Conservation (phyloP, 768 basidiomycete species). For the Leccinum obscurum region DNA sequence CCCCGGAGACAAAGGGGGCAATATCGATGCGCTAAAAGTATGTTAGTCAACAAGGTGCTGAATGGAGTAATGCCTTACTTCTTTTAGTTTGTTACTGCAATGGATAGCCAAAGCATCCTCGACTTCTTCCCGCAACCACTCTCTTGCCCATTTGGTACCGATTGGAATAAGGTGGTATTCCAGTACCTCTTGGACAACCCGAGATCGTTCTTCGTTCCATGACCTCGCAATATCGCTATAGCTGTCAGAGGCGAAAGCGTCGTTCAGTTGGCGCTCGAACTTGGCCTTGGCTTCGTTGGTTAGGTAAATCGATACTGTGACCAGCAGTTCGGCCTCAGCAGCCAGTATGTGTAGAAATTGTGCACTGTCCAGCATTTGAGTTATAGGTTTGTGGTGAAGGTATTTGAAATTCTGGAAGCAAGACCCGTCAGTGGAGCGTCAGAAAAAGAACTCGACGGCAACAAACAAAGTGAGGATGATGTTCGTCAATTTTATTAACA, state of each 20-base stretch:
- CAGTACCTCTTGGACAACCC: conserved; percentile 76
- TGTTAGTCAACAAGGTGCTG: conserved; percentile 14
- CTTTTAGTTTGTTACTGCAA: conserved; percentile 67
- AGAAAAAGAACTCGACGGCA: neutral
- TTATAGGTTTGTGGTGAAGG: conserved; percentile 73
- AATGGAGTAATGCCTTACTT: conserved; percentile 47
- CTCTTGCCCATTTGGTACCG: conserved; percentile 85
- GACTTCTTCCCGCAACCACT: conserved; percentile 85
- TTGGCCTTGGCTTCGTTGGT: conserved; percentile 59
- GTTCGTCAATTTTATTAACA: conserved; percentile 69
- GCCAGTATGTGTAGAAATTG: conserved; percentile 90
- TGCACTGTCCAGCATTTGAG: conserved; percentile 63
- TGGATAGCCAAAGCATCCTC: conserved; percentile 77
- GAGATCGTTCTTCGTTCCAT: conserved; percentile 87
- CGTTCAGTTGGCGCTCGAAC: conserved; percentile 73
- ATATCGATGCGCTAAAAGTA: conserved; percentile 72
- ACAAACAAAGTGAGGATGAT: conserved; percentile 70
- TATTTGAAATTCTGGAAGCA: conserved; percentile 88
- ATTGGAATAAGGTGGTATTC: conserved; percentile 81
- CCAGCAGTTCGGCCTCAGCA: conserved; percentile 87
- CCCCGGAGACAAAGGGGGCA: conserved; percentile 64
- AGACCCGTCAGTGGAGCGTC: conserved; percentile 5
- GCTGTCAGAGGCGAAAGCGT: conserved; percentile 82
- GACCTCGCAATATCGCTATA: conserved; percentile 82
- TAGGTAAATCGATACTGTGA: conserved; percentile 72